phyloP scores from a whole-genome alignment of 805 yeast species.

The Blastobotrys peoriensis region DNA sequence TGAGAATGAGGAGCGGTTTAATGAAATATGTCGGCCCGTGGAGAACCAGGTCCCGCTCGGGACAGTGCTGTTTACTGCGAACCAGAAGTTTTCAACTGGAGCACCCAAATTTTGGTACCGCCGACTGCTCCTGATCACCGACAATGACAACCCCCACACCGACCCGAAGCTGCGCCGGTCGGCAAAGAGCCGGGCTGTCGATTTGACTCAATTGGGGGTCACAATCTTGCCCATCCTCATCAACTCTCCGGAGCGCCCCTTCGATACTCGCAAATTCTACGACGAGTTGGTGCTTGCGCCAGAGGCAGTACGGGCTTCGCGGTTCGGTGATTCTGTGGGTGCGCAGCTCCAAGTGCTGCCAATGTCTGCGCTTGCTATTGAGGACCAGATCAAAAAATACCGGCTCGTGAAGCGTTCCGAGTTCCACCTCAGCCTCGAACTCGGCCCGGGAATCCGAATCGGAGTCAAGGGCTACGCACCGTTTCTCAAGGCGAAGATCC shows the following conservation, averaged over 20 bases:
- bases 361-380: constrained; percentile 15
- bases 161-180: constrained; percentile 38
- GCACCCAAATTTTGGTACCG: constrained; percentile 44
- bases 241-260: constrained; percentile 30
- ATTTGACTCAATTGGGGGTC: constrained; percentile 49
- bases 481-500: constrained; percentile 47
- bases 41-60: constrained; percentile 31
- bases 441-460: constrained; percentile 51
- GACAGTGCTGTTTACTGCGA: constrained; percentile 44
- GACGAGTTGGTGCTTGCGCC: constrained; percentile 38
- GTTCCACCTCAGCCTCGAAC: constrained; percentile 54
- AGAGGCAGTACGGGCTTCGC: neutral
- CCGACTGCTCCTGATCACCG: constrained; percentile 67
- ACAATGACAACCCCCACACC: constrained; percentile 60
- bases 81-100: constrained; percentile 47
- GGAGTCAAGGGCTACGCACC: constrained; percentile 69
- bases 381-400: constrained; percentile 40
- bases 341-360: constrained; percentile 19
- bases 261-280: constrained; percentile 45
- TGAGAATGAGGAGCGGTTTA: constrained; percentile 22
- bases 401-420: constrained; percentile 59
- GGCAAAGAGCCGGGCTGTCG: constrained; percentile 53
- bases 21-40: constrained; percentile 14
- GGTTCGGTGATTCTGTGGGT: constrained; percentile 32
- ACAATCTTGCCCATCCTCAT: constrained; percentile 61